These are phyloP conservation scores for Ceriops tagal DNA, from an alignment of 345 rosid species.

Conservation along the genomic window DNA sequence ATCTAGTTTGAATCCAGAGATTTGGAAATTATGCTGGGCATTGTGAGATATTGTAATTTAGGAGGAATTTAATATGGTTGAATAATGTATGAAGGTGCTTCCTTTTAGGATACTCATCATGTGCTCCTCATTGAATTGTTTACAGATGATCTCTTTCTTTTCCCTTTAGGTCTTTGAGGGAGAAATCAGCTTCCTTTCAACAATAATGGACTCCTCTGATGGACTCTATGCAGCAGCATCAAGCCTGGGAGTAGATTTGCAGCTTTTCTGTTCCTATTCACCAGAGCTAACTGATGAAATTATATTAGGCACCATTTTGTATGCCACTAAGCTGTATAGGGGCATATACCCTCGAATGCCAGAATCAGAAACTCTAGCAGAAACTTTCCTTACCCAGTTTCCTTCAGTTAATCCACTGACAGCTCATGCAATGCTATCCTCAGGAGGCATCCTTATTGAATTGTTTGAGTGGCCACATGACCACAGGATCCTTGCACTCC, in stretches of 20 bases:
- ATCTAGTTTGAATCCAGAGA: neutral
- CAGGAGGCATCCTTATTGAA: constrained; percentile 50
- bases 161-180: constrained; percentile 63
- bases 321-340: constrained; percentile 39
- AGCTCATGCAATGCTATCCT: constrained; percentile 76
- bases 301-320: constrained; percentile 54
- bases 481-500: constrained; percentile 46
- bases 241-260: constrained; percentile 81
- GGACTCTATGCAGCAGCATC: constrained; percentile 91
- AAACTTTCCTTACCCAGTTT: constrained; percentile 81
- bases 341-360: constrained; percentile 59
- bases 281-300: constrained; percentile 71
- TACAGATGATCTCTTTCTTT: neutral
- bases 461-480: constrained; percentile 63
- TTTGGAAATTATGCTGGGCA: neutral
- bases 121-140: neutral
- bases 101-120: neutral
- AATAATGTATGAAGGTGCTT: neutral
- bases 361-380: constrained; percentile 86
- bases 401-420: constrained; percentile 88
- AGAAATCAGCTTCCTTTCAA: constrained; percentile 47
- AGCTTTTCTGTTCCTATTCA: constrained; percentile 76
- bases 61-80: neutral
- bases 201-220: constrained; percentile 69
- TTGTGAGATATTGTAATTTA: neutral